Conservation (phyloP, 2,329 filamentous ascomycete species). For the Pseudocercospora macadamiae region DNA sequence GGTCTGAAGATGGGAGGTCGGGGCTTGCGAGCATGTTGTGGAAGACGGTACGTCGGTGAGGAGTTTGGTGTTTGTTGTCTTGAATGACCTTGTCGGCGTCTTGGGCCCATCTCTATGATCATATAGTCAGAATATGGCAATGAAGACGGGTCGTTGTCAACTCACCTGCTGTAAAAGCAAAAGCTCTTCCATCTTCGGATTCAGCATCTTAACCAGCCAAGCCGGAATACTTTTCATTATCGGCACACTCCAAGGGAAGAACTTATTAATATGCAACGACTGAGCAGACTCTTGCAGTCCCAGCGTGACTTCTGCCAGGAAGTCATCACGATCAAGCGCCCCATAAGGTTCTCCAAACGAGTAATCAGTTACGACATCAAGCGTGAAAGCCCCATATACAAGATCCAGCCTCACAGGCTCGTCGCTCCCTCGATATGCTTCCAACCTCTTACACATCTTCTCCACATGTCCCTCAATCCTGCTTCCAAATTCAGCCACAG, state of each 20-base stretch:
- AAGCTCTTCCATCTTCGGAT: not conserved
- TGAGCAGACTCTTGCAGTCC: not conserved
- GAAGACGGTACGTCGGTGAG: slow-evolving; percentile 21
- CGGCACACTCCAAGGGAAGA: not conserved
- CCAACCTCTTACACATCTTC: slow-evolving; percentile 7
- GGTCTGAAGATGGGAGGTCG: slow-evolving; percentile 23
- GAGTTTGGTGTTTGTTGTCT: not conserved
- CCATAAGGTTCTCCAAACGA: not conserved
- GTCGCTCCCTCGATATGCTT: not conserved
- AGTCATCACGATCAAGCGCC: not conserved
- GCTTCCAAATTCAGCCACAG: slow-evolving; percentile 7
- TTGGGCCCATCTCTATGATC: slow-evolving; percentile 7
- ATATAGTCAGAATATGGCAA: slow-evolving; percentile 10
- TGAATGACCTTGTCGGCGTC: slow-evolving; percentile 5
- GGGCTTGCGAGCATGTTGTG: slow-evolving; percentile 21
- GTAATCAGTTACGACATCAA: not conserved
- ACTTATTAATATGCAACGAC: not conserved
- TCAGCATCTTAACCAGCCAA: not conserved
- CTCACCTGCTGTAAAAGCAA: not conserved
- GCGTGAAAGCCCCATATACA: not conserved
- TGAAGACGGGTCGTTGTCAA: no score
- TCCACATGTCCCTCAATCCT: slow-evolving; percentile 4
- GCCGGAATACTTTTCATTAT: not conserved
- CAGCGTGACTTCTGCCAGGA: not conserved
- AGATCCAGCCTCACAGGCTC: not conserved